Conservation (phyloP, 352 stramenopile species). For the Phytophthora quininea region DNA sequence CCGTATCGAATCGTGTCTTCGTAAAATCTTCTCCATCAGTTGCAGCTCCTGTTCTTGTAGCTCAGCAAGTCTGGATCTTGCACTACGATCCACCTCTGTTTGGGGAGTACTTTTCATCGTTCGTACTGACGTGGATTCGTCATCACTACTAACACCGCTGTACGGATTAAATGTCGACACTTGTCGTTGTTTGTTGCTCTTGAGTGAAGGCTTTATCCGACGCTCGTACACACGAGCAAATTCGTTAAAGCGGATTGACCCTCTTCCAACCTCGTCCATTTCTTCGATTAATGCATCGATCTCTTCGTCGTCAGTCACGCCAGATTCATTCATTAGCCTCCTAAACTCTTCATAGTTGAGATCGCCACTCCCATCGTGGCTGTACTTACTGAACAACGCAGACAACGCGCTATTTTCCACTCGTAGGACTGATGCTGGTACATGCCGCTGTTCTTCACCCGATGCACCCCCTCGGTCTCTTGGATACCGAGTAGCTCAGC, state of each 20-base stretch:
- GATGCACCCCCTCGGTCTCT: conserved; percentile 5
- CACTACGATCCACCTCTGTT: conserved; percentile 17
- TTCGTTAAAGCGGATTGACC: conserved; percentile 48
- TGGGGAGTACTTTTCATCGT: conserved; percentile 15
- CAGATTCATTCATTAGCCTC: conserved; percentile 58
- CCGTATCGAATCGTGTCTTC: conserved; percentile 46
- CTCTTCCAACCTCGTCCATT: conserved; percentile 48
- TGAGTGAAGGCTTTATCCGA: conserved; percentile 21
- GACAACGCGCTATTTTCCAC: conserved; percentile 15
- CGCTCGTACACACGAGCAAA: conserved; percentile 46
- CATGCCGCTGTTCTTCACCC: conserved; percentile 4
- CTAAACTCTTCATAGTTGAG: conserved; percentile 57
- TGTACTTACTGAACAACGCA: conserved; percentile 46
- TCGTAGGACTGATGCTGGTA: not conserved
- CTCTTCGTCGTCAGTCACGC: conserved; percentile 38
- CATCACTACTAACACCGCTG: not conserved
- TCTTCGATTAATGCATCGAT: conserved; percentile 47
- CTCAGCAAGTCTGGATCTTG: conserved; percentile 23
- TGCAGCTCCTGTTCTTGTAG: conserved; percentile 58
- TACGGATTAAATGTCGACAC: conserved; percentile 1
- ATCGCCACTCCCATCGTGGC: conserved; percentile 48
- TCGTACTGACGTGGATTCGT: not conserved
- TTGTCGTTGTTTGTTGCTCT: conserved; percentile 14
- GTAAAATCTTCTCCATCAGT: conserved; percentile 54
- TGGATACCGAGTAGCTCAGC: conserved; percentile 23